phyloP scores from a whole-genome alignment of 2,329 filamentous ascomycete species.

The Claviceps spartinae region DNA sequence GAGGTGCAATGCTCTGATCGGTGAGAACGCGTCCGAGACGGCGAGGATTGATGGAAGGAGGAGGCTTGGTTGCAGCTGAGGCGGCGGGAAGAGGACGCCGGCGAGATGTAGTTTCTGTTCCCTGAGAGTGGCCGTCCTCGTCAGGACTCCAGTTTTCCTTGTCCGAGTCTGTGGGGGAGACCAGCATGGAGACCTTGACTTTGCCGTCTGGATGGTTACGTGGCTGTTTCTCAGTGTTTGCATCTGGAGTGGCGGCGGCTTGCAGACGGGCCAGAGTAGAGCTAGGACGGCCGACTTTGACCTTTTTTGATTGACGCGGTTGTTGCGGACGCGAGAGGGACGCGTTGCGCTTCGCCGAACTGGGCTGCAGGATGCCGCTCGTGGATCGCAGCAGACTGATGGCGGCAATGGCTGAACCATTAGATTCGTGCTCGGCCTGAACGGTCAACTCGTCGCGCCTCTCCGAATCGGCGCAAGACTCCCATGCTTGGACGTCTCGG shows the following conservation, averaged over 20 bases:
- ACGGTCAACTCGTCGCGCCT: constrained; percentile 63
- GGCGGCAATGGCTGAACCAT: constrained; percentile 65
- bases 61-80: constrained; percentile 10
- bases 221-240: constrained; percentile 15
- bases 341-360: constrained; percentile 53
- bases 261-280: constrained; percentile 53
- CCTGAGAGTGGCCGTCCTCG: constrained; percentile 21
- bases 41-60: constrained; percentile 20
- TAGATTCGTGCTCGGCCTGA: constrained; percentile 70
- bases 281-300: constrained; percentile 44
- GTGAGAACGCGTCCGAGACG: constrained; percentile 28
- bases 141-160: constrained; percentile 80
- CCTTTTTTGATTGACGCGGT: constrained; percentile 39
- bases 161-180: constrained; percentile 55
- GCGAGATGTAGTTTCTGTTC: constrained; percentile 3
- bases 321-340: constrained; percentile 19
- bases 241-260: constrained; percentile 13
- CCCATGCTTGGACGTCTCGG: constrained; percentile 79
- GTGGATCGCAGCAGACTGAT: constrained; percentile 70
- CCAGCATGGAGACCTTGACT: constrained; percentile 26
- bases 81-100: constrained; percentile 25
- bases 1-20: constrained; percentile 21
- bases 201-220: constrained; percentile 15
- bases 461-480: constrained; percentile 77
- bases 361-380: constrained; percentile 38